Evolutionary conservation across 108 stramenopile species (phyloP).

Genomic region (Epithemia pelagica): DNA sequence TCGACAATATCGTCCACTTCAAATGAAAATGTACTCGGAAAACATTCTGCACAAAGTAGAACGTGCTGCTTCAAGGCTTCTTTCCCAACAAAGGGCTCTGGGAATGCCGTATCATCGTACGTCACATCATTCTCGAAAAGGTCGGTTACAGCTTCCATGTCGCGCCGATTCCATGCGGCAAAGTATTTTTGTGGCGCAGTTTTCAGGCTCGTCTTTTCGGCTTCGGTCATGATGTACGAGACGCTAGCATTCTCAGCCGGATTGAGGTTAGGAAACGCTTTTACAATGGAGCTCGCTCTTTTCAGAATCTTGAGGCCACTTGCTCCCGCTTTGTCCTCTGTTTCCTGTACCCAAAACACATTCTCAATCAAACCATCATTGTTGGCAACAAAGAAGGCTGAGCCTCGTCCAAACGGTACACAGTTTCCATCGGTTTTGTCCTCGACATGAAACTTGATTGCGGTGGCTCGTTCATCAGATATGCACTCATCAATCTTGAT

Average conservation of each 20-base stretch:
- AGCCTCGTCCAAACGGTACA: slow-evolving; percentile 1
- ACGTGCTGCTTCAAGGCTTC: slow-evolving; percentile 45
- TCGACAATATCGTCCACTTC: slow-evolving; percentile 52
- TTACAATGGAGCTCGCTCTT: slow-evolving; percentile 13
- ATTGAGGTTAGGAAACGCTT: background rate
- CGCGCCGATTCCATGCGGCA: slow-evolving; percentile 73
- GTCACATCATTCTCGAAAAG: slow-evolving; percentile 51
- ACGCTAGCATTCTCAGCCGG: background rate
- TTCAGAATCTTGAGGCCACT: slow-evolving; percentile 19
- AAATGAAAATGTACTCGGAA: slow-evolving; percentile 58
- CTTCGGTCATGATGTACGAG: background rate
- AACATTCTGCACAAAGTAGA: slow-evolving; percentile 32
- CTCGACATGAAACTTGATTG: background rate
- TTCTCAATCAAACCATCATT: background rate
- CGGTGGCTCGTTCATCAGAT: background rate
- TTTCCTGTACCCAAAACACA: slow-evolving; percentile 7
- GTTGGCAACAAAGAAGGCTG: slow-evolving; percentile 6
- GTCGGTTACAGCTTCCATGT: slow-evolving; percentile 50
- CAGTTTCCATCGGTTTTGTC: background rate
- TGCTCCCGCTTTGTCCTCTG: slow-evolving; percentile 19
- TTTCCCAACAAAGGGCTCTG: slow-evolving; percentile 42
- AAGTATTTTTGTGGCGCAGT: slow-evolving; percentile 41
- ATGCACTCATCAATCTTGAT: background rate
- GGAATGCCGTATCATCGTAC: slow-evolving; percentile 56
- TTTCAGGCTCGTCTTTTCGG: slow-evolving; percentile 1